phyloP scores from a whole-genome alignment of 371 early-diverging fungal genomes.

The Mucor lusitanicus region DNA sequence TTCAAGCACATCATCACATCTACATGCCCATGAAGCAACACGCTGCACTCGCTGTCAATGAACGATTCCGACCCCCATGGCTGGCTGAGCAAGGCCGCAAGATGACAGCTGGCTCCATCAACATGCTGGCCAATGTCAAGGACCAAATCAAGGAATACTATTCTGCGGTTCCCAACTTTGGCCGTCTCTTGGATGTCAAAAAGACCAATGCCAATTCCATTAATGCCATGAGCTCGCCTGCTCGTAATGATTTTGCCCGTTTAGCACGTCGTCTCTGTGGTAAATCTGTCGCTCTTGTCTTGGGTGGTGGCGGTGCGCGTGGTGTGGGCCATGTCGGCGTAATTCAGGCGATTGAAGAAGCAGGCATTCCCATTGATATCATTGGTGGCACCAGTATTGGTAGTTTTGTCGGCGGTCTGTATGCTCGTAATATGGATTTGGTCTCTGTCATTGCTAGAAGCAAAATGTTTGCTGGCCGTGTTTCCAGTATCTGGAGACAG shows the following conservation, averaged over 20 bases:
- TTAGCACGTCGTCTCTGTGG: slow-evolving; percentile 93
- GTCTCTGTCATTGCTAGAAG: slow-evolving; percentile 87
- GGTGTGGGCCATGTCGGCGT: slow-evolving; percentile 97
- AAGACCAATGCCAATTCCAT: slow-evolving; percentile 27
- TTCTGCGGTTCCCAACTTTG: slow-evolving; percentile 39
- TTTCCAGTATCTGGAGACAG: slow-evolving; percentile 88
- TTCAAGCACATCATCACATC: slow-evolving; percentile 96
- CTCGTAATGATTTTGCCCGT: slow-evolving; percentile 76
- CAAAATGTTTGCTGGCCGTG: slow-evolving; percentile 82
- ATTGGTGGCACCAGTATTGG: slow-evolving; percentile 99
- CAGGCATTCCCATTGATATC: slow-evolving; percentile 98
- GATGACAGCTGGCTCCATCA: slow-evolving; percentile 54
- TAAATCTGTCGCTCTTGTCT: slow-evolving; percentile 95
- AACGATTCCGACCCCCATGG: slow-evolving; percentile 53
- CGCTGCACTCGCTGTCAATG: slow-evolving; percentile 20
- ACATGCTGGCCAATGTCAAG: slow-evolving; percentile 63
- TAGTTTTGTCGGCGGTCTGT: slow-evolving; percentile 95
- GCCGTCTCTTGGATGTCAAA: slow-evolving; percentile 34
- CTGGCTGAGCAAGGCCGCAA: slow-evolving; percentile 55
- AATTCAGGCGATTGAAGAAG: slow-evolving; percentile 97
- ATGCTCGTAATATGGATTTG: slow-evolving; percentile 89
- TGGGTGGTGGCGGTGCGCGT: slow-evolving; percentile 99
- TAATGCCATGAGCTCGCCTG: slow-evolving; percentile 26
- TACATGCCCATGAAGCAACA: slow-evolving; percentile 78
- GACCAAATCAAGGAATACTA: slow-evolving; percentile 74